A percentile compares a stretch with the other conserved stretches of the same genome.
Evolutionary conservation across 2,329 filamentous ascomycete species (phyloP).

Genomic region (Colletotrichum tamarilloi): DNA sequence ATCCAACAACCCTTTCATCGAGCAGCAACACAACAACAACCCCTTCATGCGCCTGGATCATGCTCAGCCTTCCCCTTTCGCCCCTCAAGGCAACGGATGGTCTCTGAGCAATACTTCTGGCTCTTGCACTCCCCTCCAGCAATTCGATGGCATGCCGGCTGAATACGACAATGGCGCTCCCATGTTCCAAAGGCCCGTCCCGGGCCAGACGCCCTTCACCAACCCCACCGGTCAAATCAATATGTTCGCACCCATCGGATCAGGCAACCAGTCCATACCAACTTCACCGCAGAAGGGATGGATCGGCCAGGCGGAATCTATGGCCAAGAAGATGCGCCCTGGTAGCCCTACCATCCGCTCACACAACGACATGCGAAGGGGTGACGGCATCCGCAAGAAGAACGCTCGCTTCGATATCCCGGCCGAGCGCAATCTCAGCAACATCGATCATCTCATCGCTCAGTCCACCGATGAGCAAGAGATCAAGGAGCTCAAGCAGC

Average conservation of each 20-base stretch:
- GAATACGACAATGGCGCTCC: slow-evolving; percentile 66
- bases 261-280: slow-evolving; percentile 61
- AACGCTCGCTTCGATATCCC: slow-evolving; percentile 98
- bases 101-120: slow-evolving; percentile 73
- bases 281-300: slow-evolving; percentile 70
- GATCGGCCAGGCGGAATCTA: slow-evolving; percentile 60
- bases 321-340: slow-evolving; percentile 71
- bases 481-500: slow-evolving; percentile 98
- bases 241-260: slow-evolving; percentile 64
- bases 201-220: slow-evolving; percentile 65
- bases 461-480: slow-evolving; percentile 90
- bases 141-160: slow-evolving; percentile 71
- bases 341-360: slow-evolving; percentile 77
- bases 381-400: slow-evolving; percentile 97
- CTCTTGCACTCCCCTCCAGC: slow-evolving; percentile 78
- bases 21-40: slow-evolving; percentile 67
- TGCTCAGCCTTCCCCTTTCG: slow-evolving; percentile 55
- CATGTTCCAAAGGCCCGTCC: slow-evolving; percentile 66
- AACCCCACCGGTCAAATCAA: slow-evolving; percentile 61
- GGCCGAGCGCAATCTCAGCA: slow-evolving; percentile 89
- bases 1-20: slow-evolving; percentile 73
- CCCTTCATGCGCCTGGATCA: slow-evolving; percentile 75
- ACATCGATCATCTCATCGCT: slow-evolving; percentile 93
- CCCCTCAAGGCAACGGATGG: slow-evolving; percentile 64
- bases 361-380: slow-evolving; percentile 80